Percentiles rank a stretch among this genome's conserved stretches.
phyloP scores from a whole-genome alignment of 805 yeast species.

The Metschnikowia reukaufii region DNA sequence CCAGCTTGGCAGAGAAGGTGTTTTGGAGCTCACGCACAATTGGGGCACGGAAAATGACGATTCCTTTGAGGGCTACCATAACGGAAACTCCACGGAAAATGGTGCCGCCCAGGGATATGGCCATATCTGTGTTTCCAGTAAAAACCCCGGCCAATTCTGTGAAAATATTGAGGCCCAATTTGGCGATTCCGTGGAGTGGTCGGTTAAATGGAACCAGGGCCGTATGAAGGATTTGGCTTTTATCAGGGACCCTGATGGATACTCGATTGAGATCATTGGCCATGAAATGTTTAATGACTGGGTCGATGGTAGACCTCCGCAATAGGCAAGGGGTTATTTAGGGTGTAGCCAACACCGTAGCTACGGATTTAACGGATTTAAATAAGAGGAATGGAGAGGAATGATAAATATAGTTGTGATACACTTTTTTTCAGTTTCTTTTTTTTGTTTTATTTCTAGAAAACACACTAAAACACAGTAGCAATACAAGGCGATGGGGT shows the following conservation, averaged over 20 bases:
- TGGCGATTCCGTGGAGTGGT: constrained; percentile 52
- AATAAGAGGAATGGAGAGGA: not conserved
- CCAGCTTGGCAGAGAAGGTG: constrained; percentile 56
- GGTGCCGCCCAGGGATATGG: constrained; percentile 80
- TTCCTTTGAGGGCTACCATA: constrained; percentile 71
- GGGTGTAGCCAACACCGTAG: no score
- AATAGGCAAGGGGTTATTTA: constrained; percentile 1
- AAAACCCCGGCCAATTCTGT: constrained; percentile 60
- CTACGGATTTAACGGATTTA: not conserved
- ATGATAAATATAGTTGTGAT: not conserved
- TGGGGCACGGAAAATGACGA: constrained; percentile 90
- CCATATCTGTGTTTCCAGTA: constrained; percentile 73
- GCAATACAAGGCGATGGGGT: no score
- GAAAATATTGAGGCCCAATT: constrained; percentile 48
- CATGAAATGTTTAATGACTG: constrained; percentile 26
- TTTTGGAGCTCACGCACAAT: constrained; percentile 90
- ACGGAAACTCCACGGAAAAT: constrained; percentile 60
- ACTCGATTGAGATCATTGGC: constrained; percentile 72
- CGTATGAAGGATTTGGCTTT: constrained; percentile 64
- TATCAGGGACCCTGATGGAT: constrained; percentile 87
- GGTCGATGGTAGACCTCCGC: constrained; percentile 18
- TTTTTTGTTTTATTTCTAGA: no score
- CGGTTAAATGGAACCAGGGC: constrained; percentile 55
- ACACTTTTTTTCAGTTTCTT: no score
- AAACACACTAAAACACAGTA: no score